These are phyloP conservation scores for Chaetomium fimeti DNA, from an alignment of 495 filamentous ascomycete genomes.

Conservation along the genomic window DNA sequence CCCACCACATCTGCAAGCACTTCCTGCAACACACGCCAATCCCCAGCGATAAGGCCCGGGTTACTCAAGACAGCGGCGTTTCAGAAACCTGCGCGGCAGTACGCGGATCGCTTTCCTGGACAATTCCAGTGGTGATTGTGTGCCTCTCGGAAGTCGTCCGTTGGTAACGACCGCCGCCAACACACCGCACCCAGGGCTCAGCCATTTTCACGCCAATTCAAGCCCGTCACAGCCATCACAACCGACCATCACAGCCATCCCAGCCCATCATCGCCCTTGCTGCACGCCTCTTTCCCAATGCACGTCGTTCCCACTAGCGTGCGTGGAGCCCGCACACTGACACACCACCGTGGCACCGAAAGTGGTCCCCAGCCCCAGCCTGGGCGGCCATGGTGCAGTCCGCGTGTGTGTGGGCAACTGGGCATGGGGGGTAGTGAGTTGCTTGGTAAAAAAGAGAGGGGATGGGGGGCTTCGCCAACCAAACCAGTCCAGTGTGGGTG, in stretches of 20 bases:
- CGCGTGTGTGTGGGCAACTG: too few relatives aligned
- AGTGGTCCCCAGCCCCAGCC: conserved; percentile 7
- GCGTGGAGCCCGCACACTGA: conserved; percentile 6
- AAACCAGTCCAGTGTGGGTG: too few relatives aligned
- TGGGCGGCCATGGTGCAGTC: not conserved
- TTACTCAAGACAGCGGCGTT: conserved; percentile 14
- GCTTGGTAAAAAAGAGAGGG: too few relatives aligned
- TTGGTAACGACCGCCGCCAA: conserved; percentile 11
- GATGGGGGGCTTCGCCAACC: too few relatives aligned
- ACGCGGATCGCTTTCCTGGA: not conserved
- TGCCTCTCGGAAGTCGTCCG: not conserved
- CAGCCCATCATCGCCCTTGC: not conserved
- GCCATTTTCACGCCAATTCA: not conserved
- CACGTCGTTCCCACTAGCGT: conserved; percentile 16
- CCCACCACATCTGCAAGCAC: conserved; percentile 21
- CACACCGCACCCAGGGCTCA: conserved; percentile 1
- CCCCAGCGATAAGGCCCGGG: conserved; percentile 1
- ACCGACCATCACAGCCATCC: not conserved
- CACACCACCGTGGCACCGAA: conserved; percentile 9
- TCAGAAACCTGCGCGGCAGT: conserved; percentile 9
- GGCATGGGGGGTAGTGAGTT: too few relatives aligned
- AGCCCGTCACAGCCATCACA: too few relatives aligned
- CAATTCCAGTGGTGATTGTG: not conserved
- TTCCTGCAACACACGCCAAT: conserved; percentile 14
- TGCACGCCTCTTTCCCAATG: conserved; percentile 9